Conservation (phyloP, 2,329 filamentous ascomycete genomes). For the Cryphonectria parasitica region DNA sequence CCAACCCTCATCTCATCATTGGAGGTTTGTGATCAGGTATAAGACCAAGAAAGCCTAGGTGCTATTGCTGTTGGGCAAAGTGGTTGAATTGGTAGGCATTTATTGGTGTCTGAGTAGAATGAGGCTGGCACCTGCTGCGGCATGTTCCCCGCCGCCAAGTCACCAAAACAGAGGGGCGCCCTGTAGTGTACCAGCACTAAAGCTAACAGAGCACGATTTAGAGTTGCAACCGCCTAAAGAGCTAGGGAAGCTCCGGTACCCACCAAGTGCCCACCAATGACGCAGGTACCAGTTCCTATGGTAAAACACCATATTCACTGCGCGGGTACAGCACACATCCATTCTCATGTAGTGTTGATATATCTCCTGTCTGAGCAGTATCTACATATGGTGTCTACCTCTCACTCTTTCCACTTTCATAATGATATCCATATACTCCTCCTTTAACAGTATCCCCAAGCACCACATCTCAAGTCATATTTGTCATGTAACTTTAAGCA, state of each 20-base stretch:
- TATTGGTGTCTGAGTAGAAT: neutral
- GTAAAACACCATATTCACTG: neutral
- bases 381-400: neutral
- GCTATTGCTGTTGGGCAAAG: neutral
- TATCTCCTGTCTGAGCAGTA: neutral
- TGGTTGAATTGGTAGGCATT: neutral
- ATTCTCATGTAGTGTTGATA: neutral
- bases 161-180: neutral
- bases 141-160: conserved; percentile 7
- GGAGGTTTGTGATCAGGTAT: neutral
- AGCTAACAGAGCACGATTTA: neutral
- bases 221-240: neutral
- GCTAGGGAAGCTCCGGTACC: neutral
- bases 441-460: too few species aligned
- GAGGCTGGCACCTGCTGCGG: neutral
- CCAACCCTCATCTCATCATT: neutral
- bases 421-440: neutral
- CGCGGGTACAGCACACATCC: neutral
- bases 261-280: neutral
- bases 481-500: neutral
- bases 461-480: neutral
- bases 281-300: conserved; percentile 1
- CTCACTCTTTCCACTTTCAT: neutral
- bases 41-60: neutral
- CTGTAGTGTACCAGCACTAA: neutral